Base-by-base conservation (phyloP, 129 eudicot genomes). In the Gnaphalium uliginosum region DNA sequence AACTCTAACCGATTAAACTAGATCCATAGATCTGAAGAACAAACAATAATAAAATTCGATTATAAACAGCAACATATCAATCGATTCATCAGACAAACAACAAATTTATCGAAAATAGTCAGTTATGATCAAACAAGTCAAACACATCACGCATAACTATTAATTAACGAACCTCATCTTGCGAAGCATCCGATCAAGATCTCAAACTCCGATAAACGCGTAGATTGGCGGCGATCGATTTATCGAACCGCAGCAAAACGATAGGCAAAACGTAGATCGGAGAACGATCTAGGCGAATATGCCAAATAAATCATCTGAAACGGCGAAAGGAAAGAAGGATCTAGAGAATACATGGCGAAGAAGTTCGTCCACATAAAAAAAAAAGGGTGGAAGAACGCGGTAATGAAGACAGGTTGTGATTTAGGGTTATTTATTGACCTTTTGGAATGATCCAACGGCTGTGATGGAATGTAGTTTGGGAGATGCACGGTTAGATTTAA, bases 371-470 rank as follows among this genome's bases (percentile, higher is more conserved):
- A 1, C 0, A 4, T 0, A 25, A n/a, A n/a, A 59, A 35, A 62
- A 5, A 66, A 69, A 18, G 10, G 41, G 68, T 3, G 48, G 53
- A 17, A 2, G 79, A 48, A 68, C 61, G 75, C 71, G 71, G 78
- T 32, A 56, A 74, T 24, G 54, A 37, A 77, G 1, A 46, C 6
- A 21, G 14, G 23, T 0, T 71, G 73, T 26, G 25, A 51, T 3
- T 37, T 53, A 43, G 73, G 46, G 76, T 14, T 66, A 86, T 87
- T 86, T 89, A 84, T 86, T 73, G 81, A 39, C 71, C 41, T 26
- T 26, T 2, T 1, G 19, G 14, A 39, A 13, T 24, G 81, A 89
- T 89, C 92, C 27, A 72, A 90, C 96, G 96, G 90, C 56, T 72
- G 60, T 4, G 73, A 69, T 51, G 70, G 37, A 71, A 19, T 13